Percentiles rank a stretch among this genome's conserved stretches.
These are phyloP conservation scores for Annulohypoxylon bovei DNA, from an alignment of 495 filamentous ascomycete genomes.

Conservation along the genomic window DNA sequence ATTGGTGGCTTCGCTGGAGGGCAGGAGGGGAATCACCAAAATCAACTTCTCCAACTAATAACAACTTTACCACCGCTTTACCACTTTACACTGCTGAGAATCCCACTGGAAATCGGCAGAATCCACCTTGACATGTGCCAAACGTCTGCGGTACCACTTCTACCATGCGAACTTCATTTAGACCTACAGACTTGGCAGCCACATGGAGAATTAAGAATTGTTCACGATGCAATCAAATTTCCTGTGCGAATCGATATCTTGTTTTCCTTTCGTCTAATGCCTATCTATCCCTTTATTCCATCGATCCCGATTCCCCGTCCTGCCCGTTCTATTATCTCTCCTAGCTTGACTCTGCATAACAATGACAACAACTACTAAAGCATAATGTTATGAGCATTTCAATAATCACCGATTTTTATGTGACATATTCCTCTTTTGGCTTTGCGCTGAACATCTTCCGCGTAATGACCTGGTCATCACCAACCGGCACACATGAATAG, in stretches of 20 bases:
- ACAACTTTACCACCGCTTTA: background rate
- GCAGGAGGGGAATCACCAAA: conserved; percentile 23
- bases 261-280: conserved; percentile 4
- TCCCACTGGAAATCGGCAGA: conserved; percentile 8
- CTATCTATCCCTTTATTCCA: background rate
- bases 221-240: conserved; percentile 27
- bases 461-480: background rate
- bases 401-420: conserved; percentile 3
- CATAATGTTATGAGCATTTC: conserved; percentile 9
- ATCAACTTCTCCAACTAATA: background rate
- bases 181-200: conserved; percentile 33
- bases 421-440: conserved; percentile 4
- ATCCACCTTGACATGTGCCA: conserved; percentile 32
- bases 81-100: background rate
- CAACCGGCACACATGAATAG: background rate
- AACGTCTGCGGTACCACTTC: conserved; percentile 25
- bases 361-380: conserved; percentile 22
- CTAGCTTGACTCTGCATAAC: conserved; percentile 10
- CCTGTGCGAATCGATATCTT: conserved; percentile 7
- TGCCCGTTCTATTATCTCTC: background rate
- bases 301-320: background rate
- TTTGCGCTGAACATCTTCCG: conserved; percentile 12
- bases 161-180: conserved; percentile 33
- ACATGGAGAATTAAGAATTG: conserved; percentile 27
- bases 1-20: conserved; percentile 1